phyloP scores from a whole-genome alignment of 2,329 filamentous ascomycete genomes.

The Paracorniculantispora psalliotae region DNA sequence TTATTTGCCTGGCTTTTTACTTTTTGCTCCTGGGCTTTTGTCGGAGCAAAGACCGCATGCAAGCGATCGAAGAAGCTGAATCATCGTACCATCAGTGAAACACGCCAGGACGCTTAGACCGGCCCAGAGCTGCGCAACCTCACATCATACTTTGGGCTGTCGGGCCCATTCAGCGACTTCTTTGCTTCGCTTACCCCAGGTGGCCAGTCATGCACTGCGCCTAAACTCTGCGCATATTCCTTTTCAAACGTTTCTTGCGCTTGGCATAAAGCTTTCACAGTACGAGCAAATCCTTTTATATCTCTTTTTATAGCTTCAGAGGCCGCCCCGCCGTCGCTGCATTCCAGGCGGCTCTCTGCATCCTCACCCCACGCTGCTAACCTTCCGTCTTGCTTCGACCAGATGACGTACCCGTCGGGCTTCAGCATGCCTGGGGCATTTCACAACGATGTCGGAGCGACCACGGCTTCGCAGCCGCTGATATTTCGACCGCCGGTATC shows the following conservation, averaged over 20 bases:
- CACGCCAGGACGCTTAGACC: neutral
- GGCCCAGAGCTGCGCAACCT: neutral
- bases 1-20: neutral
- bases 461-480: conserved; percentile 31
- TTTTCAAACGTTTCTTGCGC: neutral
- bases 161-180: neutral
- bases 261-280: neutral
- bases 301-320: neutral
- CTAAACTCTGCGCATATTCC: neutral
- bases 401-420: conserved; percentile 28
- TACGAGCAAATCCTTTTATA: neutral
- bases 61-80: neutral
- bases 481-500: conserved; percentile 44
- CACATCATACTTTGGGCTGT: neutral
- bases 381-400: neutral
- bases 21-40: neutral
- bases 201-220: neutral
- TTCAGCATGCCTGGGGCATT: conserved; percentile 31
- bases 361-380: conserved; percentile 4
- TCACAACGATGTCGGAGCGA: conserved; percentile 17
- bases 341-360: neutral
- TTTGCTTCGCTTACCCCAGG: neutral
- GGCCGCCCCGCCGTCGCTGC: neutral
- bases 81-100: neutral
- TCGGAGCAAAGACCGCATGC: neutral